Conservation (phyloP, 306 rosid genomes). For the Cyclanthera cordifolia region DNA sequence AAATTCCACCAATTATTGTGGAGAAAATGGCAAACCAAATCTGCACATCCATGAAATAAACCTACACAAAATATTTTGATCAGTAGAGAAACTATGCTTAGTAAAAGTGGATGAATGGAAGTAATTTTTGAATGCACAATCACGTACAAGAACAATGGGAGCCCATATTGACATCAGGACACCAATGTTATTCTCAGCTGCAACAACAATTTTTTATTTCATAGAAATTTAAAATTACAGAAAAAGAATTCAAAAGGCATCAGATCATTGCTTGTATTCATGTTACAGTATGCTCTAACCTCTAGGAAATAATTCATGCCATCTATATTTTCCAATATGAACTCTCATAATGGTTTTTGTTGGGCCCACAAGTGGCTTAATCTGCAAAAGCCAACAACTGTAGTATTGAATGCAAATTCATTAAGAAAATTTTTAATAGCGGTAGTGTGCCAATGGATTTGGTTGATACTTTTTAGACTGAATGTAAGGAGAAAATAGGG, state of each 20-base stretch:
- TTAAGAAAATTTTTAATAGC: too few relatives aligned
- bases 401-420: background rate
- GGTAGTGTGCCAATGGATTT: too few relatives aligned
- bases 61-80: constrained; percentile 33
- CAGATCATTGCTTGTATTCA: background rate
- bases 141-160: constrained; percentile 81
- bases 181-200: constrained; percentile 79
- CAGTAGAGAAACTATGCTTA: background rate
- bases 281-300: constrained; percentile 34
- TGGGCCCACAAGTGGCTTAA: constrained; percentile 82
- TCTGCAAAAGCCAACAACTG: constrained; percentile 40
- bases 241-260: background rate
- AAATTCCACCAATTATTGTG: constrained; percentile 80
- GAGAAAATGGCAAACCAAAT: constrained; percentile 97
- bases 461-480: too few relatives aligned
- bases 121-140: constrained; percentile 14
- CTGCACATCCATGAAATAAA: constrained; percentile 96
- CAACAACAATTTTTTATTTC: constrained; percentile 7
- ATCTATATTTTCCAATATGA: constrained; percentile 31
- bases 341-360: constrained; percentile 63
- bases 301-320: constrained; percentile 94
- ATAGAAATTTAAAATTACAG: background rate
- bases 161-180: constrained; percentile 86
- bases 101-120: constrained; percentile 13
- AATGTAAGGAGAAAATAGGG: too few relatives aligned